Evolutionary conservation across 768 basidiomycete genomes (phyloP).

Genomic region (Suillus sp.): DNA sequence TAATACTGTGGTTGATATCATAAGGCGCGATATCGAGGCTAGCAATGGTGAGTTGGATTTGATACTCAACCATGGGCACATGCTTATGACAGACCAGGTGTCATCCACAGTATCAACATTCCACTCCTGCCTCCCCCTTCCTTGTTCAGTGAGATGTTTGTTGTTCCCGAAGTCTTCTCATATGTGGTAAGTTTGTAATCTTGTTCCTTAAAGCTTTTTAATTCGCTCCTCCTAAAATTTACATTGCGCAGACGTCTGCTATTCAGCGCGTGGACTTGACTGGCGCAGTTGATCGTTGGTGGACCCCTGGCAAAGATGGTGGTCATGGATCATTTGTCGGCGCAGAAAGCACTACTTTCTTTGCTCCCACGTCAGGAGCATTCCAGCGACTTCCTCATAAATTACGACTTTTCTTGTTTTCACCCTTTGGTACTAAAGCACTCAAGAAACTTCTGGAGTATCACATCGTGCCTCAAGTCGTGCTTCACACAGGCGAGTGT

Average conservation of each 20-base stretch:
- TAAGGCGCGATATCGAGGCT: conserved; percentile 44
- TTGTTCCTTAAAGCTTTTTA: neutral
- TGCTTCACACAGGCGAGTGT: conserved; percentile 52
- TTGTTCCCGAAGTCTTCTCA: conserved; percentile 46
- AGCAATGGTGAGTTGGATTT: conserved; percentile 48
- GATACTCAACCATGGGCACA: neutral
- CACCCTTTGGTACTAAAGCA: conserved; percentile 53
- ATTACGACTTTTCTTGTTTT: conserved; percentile 58
- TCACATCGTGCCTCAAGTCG: conserved; percentile 53
- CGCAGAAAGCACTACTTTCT: conserved; percentile 50
- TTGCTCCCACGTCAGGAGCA: conserved; percentile 54
- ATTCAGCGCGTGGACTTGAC: conserved; percentile 53
- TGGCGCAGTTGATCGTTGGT: conserved; percentile 48
- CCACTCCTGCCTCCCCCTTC: conserved; percentile 59
- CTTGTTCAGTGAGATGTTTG: conserved; percentile 49
- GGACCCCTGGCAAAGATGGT: conserved; percentile 37
- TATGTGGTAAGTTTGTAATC: conserved; percentile 42
- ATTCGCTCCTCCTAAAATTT: neutral
- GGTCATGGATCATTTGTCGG: conserved; percentile 46
- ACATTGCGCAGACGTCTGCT: conserved; percentile 49
- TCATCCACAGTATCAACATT: conserved; percentile 55
- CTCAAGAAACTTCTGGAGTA: conserved; percentile 58
- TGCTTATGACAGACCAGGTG: conserved; percentile 29
- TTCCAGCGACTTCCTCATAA: conserved; percentile 51
- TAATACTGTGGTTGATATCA: conserved; percentile 52